phyloP scores from a whole-genome alignment of 306 rosid genomes.

The Vicia sativa region DNA sequence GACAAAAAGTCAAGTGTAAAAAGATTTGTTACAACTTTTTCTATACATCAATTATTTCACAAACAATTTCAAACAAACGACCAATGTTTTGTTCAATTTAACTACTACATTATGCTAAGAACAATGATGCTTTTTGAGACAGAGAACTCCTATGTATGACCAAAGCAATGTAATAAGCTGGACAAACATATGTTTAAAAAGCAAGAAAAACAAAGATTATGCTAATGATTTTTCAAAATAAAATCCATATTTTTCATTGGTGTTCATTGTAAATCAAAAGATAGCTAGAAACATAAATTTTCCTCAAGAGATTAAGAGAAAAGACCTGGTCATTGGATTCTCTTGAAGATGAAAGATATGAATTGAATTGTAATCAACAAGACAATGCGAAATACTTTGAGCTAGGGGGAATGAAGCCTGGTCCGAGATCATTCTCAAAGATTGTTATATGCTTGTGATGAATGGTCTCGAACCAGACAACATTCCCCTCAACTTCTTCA shows the following conservation, averaged over 20 bases:
- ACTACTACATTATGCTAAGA: neutral
- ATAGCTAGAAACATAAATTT: constrained; percentile 22
- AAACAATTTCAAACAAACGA: constrained; percentile 25
- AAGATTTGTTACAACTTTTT: constrained; percentile 55
- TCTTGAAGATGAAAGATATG: constrained; percentile 13
- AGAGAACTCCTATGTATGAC: constrained; percentile 18
- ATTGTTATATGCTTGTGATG: constrained; percentile 12
- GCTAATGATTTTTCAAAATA: neutral
- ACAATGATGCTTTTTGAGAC: constrained; percentile 19
- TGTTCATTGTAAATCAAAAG: constrained; percentile 8
- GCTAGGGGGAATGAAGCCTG: constrained; percentile 99
- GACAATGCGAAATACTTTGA: constrained; percentile 5
- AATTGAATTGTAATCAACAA: constrained; percentile 19
- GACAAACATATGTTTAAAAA: neutral
- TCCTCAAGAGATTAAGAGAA: constrained; percentile 13
- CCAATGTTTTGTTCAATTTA: constrained; percentile 5
- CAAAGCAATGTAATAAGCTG: constrained; percentile 25
- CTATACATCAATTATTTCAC: constrained; percentile 31
- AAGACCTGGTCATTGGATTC: constrained; percentile 24
- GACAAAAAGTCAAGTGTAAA: constrained; percentile 63
- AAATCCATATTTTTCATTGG: neutral
- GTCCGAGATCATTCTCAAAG: constrained; percentile 77
- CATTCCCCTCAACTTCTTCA: constrained; percentile 83
- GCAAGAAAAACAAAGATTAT: constrained; percentile 10
- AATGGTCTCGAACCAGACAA: constrained; percentile 92